Evolutionary conservation across 192 early-diverging fungal genomes (phyloP).

Genomic region (Radiomyces spectabilis): DNA sequence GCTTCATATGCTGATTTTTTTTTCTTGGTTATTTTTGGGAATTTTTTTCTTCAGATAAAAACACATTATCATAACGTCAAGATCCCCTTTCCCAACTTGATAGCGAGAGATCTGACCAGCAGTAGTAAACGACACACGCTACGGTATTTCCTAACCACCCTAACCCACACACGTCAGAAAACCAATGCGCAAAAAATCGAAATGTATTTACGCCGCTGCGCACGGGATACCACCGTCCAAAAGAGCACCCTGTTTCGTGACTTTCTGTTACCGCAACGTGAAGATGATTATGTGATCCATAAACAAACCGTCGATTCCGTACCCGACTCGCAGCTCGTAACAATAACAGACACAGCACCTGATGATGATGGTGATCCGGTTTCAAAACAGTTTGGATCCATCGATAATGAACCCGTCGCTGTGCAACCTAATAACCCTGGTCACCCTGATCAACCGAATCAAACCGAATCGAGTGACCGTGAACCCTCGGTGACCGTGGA

Average conservation of each 20-base stretch:
- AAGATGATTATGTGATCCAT: constrained; percentile 35
- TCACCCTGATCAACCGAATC: not conserved
- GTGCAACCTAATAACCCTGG: not conserved
- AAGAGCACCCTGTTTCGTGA: constrained; percentile 35
- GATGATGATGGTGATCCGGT: not conserved
- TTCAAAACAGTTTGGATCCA: not conserved
- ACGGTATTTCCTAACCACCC: constrained; percentile 25
- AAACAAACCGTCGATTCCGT: constrained; percentile 21
- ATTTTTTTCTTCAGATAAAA: constrained; percentile 4
- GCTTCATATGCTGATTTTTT: not conserved
- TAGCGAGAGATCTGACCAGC: constrained; percentile 14
- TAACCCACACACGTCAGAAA: constrained; percentile 25
- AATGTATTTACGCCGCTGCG: constrained; percentile 34
- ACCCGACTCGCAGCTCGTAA: not conserved
- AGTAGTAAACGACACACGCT: constrained; percentile 30
- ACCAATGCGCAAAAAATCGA: constrained; percentile 41
- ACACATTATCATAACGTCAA: constrained; percentile 28
- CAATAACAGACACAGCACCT: not conserved
- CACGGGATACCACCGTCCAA: constrained; percentile 26
- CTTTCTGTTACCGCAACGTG: constrained; percentile 39
- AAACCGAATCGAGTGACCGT: not conserved
- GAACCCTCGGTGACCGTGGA: too few relatives aligned
- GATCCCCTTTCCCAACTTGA: constrained; percentile 30
- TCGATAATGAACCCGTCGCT: not conserved
- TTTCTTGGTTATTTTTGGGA: not conserved